Percentiles rank a stretch among this genome's conserved stretches.
Evolutionary conservation across 2,329 filamentous ascomycete species (phyloP).

Genomic region (Neopestalotiopsis clavispora): DNA sequence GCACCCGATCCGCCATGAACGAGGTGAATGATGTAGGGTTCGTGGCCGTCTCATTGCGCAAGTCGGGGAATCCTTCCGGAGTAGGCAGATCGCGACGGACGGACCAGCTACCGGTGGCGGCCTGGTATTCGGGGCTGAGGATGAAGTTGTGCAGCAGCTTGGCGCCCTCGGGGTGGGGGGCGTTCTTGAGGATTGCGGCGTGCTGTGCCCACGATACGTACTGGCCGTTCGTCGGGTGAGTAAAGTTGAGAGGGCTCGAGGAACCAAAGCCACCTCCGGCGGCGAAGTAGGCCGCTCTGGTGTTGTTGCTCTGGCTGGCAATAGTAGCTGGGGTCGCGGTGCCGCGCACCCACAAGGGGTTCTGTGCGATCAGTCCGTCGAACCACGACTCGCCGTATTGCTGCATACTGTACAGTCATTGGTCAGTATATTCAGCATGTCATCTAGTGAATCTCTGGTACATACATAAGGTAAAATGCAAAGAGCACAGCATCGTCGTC

Average conservation of each 20-base stretch:
- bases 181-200: conserved; percentile 51
- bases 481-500: conserved; percentile 62
- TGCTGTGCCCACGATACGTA: conserved; percentile 55
- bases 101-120: conserved; percentile 33
- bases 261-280: conserved; percentile 19
- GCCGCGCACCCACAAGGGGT: conserved; percentile 59
- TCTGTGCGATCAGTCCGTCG: conserved; percentile 50
- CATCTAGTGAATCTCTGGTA: background rate
- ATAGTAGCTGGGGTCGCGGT: conserved; percentile 47
- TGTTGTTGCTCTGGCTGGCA: conserved; percentile 33
- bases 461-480: conserved; percentile 54
- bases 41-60: conserved; percentile 35
- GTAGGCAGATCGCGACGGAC: conserved; percentile 34
- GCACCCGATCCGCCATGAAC: conserved; percentile 41
- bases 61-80: conserved; percentile 31
- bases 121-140: conserved; percentile 46
- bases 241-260: conserved; percentile 29
- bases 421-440: background rate
- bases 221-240: conserved; percentile 40
- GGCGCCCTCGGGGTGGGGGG: conserved; percentile 54
- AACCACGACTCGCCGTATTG: conserved; percentile 52
- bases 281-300: conserved; percentile 41
- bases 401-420: conserved; percentile 32
- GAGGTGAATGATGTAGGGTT: conserved; percentile 37
- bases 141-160: conserved; percentile 55